Percentiles rank a stretch among this genome's conserved stretches.
Evolutionary conservation across 352 stramenopile species (phyloP).

Genomic region (Pythium angustatum): DNA sequence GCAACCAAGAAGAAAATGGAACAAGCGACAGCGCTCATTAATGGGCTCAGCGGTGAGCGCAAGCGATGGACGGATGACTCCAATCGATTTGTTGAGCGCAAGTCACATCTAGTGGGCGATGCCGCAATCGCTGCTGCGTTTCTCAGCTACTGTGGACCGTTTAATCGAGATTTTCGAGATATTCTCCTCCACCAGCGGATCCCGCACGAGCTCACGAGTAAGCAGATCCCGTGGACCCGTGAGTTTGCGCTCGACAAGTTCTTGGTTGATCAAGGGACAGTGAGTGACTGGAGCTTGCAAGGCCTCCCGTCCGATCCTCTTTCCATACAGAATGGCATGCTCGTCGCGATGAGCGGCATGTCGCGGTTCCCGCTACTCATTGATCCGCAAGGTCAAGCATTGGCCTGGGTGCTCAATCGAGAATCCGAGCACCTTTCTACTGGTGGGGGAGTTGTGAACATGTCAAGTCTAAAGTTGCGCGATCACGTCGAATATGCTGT

Average conservation of each 20-base stretch:
- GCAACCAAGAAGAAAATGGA: slow-evolving; percentile 90
- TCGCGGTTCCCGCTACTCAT: slow-evolving; percentile 86
- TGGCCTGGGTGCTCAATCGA: slow-evolving; percentile 81
- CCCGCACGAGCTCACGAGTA: slow-evolving; percentile 58
- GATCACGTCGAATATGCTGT: slow-evolving; percentile 89
- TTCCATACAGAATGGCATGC: slow-evolving; percentile 91
- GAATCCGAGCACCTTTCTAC: slow-evolving; percentile 64
- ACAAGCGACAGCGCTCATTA: slow-evolving; percentile 87
- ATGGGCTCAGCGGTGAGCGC: slow-evolving; percentile 80
- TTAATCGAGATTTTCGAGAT: slow-evolving; percentile 86
- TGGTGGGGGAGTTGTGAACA: slow-evolving; percentile 56
- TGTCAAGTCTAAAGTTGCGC: slow-evolving; percentile 66
- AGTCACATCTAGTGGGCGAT: slow-evolving; percentile 84
- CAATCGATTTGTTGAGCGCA: slow-evolving; percentile 83
- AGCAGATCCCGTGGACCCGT: slow-evolving; percentile 67
- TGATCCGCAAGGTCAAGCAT: slow-evolving; percentile 89
- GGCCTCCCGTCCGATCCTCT: slow-evolving; percentile 85
- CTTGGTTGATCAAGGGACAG: slow-evolving; percentile 69
- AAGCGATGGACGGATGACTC: slow-evolving; percentile 89
- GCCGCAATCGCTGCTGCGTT: slow-evolving; percentile 86
- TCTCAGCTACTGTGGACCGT: slow-evolving; percentile 88
- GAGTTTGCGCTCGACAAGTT: slow-evolving; percentile 72
- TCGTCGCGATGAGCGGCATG: slow-evolving; percentile 65
- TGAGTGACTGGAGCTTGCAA: slow-evolving; percentile 89
- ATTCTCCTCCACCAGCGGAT: slow-evolving; percentile 62